phyloP scores from a whole-genome alignment of 2,329 filamentous ascomycete genomes.

The Eutypella sp. region DNA sequence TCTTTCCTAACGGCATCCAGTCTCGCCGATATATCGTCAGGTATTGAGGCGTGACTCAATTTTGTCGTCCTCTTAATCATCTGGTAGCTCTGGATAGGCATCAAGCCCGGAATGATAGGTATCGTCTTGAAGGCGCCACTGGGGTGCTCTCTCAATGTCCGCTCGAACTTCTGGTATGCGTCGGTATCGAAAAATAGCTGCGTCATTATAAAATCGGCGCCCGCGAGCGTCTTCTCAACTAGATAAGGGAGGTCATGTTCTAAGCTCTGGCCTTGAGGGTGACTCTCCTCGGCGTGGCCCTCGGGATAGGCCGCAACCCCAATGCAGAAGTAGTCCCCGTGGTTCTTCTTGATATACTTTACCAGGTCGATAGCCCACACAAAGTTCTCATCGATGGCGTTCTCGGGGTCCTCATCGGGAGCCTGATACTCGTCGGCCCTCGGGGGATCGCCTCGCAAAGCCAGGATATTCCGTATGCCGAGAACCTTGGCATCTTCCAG shows the following conservation, averaged over 20 bases:
- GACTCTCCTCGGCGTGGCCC: conserved; percentile 85
- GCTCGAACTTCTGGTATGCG: conserved; percentile 78
- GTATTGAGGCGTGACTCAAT: conserved; percentile 83
- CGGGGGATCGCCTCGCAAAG: conserved; percentile 85
- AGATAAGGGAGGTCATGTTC: conserved; percentile 85
- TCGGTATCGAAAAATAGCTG: conserved; percentile 92
- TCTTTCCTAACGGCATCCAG: conserved; percentile 71
- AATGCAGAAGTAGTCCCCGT: conserved; percentile 94
- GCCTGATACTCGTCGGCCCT: conserved; percentile 81
- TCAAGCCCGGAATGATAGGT: conserved; percentile 87
- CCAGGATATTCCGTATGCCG: conserved; percentile 90
- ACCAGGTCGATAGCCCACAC: conserved; percentile 87
- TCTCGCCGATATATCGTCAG: conserved; percentile 62
- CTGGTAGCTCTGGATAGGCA: conserved; percentile 97
- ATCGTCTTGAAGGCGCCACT: conserved; percentile 82
- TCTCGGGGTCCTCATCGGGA: conserved; percentile 50
- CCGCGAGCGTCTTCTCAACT: conserved; percentile 84
- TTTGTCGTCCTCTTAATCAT: conserved; percentile 93
- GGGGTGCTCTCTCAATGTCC: conserved; percentile 68
- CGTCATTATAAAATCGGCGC: conserved; percentile 97
- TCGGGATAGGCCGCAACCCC: conserved; percentile 94
- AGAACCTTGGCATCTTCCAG: conserved; percentile 85
- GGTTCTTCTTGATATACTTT: conserved; percentile 75
- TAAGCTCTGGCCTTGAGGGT: conserved; percentile 63
- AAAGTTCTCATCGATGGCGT: conserved; percentile 70